Percentiles rank a stretch among this genome's conserved stretches.
These are phyloP conservation scores for Plasmodium relictum DNA, from an alignment of 169 alveolate genomes.

Conservation along the genomic window DNA sequence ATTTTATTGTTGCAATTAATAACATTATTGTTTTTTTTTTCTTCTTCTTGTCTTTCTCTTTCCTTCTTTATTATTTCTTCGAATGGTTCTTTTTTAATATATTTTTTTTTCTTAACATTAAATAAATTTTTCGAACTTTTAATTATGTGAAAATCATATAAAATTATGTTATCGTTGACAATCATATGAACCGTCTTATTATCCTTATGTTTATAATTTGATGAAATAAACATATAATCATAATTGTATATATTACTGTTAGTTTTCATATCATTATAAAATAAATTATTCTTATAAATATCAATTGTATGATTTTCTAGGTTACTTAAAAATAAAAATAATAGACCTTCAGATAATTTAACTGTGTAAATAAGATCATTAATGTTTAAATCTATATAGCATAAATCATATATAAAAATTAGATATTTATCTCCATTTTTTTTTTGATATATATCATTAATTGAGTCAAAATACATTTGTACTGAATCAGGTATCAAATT, in stretches of 20 bases:
- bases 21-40: background rate
- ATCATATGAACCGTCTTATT: conserved; percentile 45
- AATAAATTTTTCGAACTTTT: conserved; percentile 8
- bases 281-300: conserved; percentile 36
- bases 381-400: conserved; percentile 41
- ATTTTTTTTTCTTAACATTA: background rate
- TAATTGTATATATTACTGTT: conserved; percentile 28
- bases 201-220: conserved; percentile 49
- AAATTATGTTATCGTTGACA: conserved; percentile 34
- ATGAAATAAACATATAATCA: conserved; percentile 54
- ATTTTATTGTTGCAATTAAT: background rate
- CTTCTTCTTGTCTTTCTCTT: background rate
- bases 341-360: conserved; percentile 36
- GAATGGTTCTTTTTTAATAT: background rate
- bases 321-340: conserved; percentile 32
- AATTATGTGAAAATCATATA: conserved; percentile 58
- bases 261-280: background rate
- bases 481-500: conserved; percentile 27
- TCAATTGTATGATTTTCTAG: conserved; percentile 23
- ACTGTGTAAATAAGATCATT: conserved; percentile 29
- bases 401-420: conserved; percentile 48
- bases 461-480: conserved; percentile 17
- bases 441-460: conserved; percentile 59
- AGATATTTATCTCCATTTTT: conserved; percentile 39
- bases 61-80: too few species aligned